phyloP scores from a whole-genome alignment of 441 rosid genomes.

The Sinapis alba region DNA sequence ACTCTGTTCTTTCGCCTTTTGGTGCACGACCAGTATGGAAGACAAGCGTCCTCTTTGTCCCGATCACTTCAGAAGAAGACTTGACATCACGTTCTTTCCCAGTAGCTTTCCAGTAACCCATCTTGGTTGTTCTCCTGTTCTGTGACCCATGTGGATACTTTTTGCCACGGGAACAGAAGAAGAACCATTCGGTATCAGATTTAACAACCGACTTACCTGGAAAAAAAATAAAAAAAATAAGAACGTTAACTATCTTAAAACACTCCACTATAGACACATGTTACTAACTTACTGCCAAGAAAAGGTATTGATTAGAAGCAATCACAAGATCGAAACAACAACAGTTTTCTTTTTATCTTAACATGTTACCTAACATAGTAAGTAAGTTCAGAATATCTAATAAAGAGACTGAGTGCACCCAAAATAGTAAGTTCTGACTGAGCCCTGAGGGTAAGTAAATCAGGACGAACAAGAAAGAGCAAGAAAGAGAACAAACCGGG shows the following conservation, averaged over 20 bases:
- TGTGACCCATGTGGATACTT: background rate
- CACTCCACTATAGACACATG: background rate
- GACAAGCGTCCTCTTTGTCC: background rate
- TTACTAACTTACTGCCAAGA: too few relatives aligned
- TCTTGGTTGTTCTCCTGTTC: background rate
- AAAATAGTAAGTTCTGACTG: background rate
- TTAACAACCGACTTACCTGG: background rate
- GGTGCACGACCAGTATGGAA: background rate
- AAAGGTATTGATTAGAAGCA: too few relatives aligned
- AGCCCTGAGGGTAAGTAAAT: background rate
- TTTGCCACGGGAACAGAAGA: background rate
- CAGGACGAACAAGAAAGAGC: background rate
- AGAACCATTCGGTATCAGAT: background rate
- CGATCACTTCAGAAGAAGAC: background rate
- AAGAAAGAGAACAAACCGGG: constrained; percentile 1
- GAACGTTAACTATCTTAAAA: background rate
- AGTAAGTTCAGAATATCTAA: background rate
- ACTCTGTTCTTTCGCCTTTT: background rate
- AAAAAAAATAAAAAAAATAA: background rate
- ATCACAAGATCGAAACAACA: too few relatives aligned
- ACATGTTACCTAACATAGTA: background rate
- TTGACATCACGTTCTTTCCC: background rate
- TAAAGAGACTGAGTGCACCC: background rate
- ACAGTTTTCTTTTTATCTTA: too few relatives aligned
- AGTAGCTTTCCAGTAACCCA: background rate